Evolutionary conservation across 768 basidiomycete genomes (phyloP).

Genomic region (Clavaria fumosa): DNA sequence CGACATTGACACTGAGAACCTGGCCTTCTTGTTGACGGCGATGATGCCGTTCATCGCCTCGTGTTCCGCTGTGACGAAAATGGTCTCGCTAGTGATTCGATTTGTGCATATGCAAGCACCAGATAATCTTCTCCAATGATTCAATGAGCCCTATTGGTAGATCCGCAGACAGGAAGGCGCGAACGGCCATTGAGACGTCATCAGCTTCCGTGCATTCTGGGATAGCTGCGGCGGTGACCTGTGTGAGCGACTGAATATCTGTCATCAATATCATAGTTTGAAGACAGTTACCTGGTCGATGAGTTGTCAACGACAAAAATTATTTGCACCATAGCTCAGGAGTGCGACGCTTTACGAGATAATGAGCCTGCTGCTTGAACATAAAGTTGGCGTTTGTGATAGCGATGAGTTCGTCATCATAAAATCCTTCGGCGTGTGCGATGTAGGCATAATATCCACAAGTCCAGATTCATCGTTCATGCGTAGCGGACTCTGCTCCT

Average conservation of each 20-base stretch:
- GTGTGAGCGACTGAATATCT: conserved; percentile 5
- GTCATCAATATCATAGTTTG: not conserved
- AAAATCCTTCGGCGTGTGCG: conserved; percentile 97
- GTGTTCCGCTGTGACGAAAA: conserved; percentile 96
- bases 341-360: conserved; percentile 90
- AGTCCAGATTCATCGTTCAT: too few relatives aligned
- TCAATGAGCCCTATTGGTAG: conserved; percentile 96
- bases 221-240: conserved; percentile 89
- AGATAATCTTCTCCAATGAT: conserved; percentile 92
- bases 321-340: conserved; percentile 96
- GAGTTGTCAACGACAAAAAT: conserved; percentile 82
- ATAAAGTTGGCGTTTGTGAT: conserved; percentile 99
- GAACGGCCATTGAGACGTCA: conserved; percentile 96
- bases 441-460: conserved; percentile 97
- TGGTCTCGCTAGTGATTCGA: conserved; percentile 97
- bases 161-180: conserved; percentile 94
- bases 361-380: conserved; percentile 99
- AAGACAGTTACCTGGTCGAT: conserved; percentile 61
- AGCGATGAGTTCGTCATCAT: conserved; percentile 90
- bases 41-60: conserved; percentile 91
- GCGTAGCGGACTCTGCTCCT: too few relatives aligned
- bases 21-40: conserved; percentile 99
- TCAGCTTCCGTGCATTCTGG: conserved; percentile 97
- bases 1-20: conserved; percentile 93
- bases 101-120: conserved; percentile 99